These are phyloP conservation scores for Trametes gibbosa DNA, from an alignment of 768 basidiomycete genomes.

Conservation along the genomic window DNA sequence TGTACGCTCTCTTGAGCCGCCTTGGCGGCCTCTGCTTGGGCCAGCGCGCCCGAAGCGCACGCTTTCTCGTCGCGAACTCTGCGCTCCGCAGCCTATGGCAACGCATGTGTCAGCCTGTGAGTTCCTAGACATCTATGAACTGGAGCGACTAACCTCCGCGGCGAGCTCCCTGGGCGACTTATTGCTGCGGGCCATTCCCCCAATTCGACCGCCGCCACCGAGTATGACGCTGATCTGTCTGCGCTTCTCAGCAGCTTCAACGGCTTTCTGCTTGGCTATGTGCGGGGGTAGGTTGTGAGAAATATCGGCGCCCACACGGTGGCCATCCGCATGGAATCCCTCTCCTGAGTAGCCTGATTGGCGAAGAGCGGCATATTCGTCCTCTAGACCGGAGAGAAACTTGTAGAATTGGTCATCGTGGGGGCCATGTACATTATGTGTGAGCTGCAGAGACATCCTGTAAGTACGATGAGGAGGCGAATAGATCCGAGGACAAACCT, in stretches of 20 bases:
- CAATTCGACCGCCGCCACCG: slow-evolving; percentile 58
- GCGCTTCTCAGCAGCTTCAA: slow-evolving; percentile 81
- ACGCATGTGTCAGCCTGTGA: neutral
- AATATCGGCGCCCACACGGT: slow-evolving; percentile 60
- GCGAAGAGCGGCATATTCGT: slow-evolving; percentile 80
- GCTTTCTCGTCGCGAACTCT: slow-evolving; percentile 69
- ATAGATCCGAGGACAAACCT: slow-evolving; percentile 45
- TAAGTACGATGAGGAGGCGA: neutral
- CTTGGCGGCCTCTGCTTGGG: slow-evolving; percentile 61
- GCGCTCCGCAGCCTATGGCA: slow-evolving; percentile 78
- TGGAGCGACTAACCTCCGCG: slow-evolving; percentile 49
- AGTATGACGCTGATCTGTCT: slow-evolving; percentile 42
- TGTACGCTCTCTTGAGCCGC: slow-evolving; percentile 66
- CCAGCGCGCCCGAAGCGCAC: slow-evolving; percentile 62
- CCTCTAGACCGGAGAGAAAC: slow-evolving; percentile 66
- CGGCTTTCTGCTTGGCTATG: slow-evolving; percentile 61
- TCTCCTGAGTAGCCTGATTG: slow-evolving; percentile 86
- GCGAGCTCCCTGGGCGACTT: slow-evolving; percentile 66
- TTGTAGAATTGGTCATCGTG: slow-evolving; percentile 87
- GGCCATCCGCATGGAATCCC: slow-evolving; percentile 82
- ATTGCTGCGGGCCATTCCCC: slow-evolving; percentile 35
- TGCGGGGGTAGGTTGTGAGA: slow-evolving; percentile 69
- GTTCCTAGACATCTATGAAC: neutral
- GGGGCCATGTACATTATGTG: slow-evolving; percentile 85
- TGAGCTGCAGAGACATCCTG: slow-evolving; percentile 49